A percentile compares a stretch with the other conserved stretches of the same genome.
phyloP scores from a whole-genome alignment of 1,139 yeast species.

The Ashbya aceris region DNA sequence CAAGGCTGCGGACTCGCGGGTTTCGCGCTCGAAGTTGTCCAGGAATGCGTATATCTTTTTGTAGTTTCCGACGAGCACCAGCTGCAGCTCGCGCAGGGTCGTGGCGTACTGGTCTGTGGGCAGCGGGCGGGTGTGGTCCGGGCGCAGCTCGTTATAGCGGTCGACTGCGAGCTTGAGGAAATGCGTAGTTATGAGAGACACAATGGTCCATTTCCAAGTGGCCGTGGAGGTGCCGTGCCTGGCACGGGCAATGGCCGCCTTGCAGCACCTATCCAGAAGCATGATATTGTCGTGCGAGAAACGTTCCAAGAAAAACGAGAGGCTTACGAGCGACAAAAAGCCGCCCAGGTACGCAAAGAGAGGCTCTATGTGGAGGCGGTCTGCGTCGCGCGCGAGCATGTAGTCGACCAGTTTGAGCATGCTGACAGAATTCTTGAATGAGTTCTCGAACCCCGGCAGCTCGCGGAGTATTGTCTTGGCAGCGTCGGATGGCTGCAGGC shows the following conservation, averaged over 20 bases:
- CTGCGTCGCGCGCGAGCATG: not conserved
- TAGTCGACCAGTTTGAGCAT: constrained; percentile 1
- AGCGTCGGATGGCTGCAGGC: not conserved
- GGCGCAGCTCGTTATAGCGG: constrained; percentile 1
- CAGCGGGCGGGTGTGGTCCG: not conserved
- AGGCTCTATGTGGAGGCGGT: not conserved
- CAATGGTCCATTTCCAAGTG: constrained; percentile 7
- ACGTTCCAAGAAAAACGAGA: not conserved
- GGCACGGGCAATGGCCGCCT: not conserved
- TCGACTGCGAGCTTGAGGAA: constrained; percentile 4
- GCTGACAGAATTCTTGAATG: not conserved
- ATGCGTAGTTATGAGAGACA: constrained; percentile 4
- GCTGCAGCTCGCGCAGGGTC: not conserved
- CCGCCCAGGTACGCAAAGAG: constrained; percentile 1
- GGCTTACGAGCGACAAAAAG: constrained; percentile 1
- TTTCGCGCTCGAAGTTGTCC: not conserved
- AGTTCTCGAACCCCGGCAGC: not conserved
- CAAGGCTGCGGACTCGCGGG: not conserved
- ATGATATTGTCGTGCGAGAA: constrained; percentile 5
- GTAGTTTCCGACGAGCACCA: not conserved
- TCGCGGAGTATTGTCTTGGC: not conserved
- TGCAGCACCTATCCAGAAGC: constrained; percentile 2
- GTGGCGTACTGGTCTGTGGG: not conserved
- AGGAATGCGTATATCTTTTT: not conserved
- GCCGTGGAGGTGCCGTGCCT: not conserved